Base-by-base conservation (phyloP, 2,329 filamentous ascomycete genomes). In the Penicillium carneum region DNA sequence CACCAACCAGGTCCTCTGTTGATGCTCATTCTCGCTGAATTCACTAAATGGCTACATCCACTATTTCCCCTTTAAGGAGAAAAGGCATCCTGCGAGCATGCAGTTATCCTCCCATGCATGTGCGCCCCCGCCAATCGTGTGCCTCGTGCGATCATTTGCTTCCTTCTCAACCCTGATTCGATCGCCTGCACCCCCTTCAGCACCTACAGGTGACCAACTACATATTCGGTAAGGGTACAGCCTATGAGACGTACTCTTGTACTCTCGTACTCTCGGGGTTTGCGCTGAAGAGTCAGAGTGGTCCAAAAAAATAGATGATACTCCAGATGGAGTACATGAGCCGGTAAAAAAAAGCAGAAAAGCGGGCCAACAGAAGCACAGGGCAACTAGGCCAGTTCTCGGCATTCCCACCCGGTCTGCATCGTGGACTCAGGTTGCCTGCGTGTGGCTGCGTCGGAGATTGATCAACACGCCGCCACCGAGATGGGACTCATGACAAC, bases 341-440 rank as follows among this genome's bases (percentile, higher is more conserved):
- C 29, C 23, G 18, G 43, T 20, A 51, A 45, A 50, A 43, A 59
- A 45, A 56, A 60, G 33, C 38, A 38, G 36, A 58, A 67, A 67
- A 69, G 66, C 57, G 66, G 66, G 53, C 64, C 61, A 64, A 42
- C 33, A 36, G 31, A 57, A 65, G 65, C 65, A 69, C 62, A 60
- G 65, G 65, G 62, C 63, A 68, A 66, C 58, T 58, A 53, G 36
- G 42, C 46, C 56, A 54, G 48, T 53, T 39, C 65, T 63, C 68
- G 66, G 68, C 63, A 70, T 68, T 63, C 61, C 59, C 65, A 66
- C 62, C 63, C 63, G 65, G 66, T 57, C 63, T 68, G 65, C 62
- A 64, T 54, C 55, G 57, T 61, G 56, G 61, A 50, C 59, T 63
- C 43, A 52, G 54, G 53, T 63, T 54, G 61, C 61, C 61, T 63